Evolutionary conservation across 2,329 filamentous ascomycete genomes (phyloP), one percentile per base, ranked within the genome.

Genomic region (Stachybotrys echinatus): DNA sequence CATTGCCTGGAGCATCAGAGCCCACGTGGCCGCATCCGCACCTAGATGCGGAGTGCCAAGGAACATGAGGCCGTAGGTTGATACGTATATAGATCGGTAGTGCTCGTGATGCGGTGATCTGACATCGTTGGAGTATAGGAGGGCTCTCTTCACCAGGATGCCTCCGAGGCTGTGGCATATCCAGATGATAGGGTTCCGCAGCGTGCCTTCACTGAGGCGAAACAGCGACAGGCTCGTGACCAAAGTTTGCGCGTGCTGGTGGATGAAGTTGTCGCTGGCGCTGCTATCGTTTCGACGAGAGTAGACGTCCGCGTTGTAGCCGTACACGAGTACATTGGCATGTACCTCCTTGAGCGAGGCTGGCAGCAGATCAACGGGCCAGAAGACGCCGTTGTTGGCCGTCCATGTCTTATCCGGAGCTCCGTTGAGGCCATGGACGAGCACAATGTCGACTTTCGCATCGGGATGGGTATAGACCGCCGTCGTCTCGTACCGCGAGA

Each of bases 1-100:
- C 73, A 90, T 86, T 54, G 76, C 79, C 65, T 90, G 85, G 31
- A 90, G 69, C 49, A 87, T 70, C 12, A 77, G 68, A 0, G 81
- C 86, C 85, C 85, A 89, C 58, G 80, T 77, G 2, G 86, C 87
- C 2, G 84, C 68, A 54, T 84, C 83, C 2, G 85, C 83, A 8
- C 87, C 87, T 18, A 77, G 81, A 63, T 91, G 88, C 6, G 88
- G 88, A 14, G 88, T 92, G 14, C 87, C 88, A 23, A 92, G 74
- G 63, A 92, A 92, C 31, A 91, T 74, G 50, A 91, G 80, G 21
- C 83, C 88, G 60, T 85, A 91, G 0, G 88, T 91, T 1, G 85
- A 89, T 10, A 89, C 77, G 56, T 80, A 89, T 48, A 90, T 80
- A 12, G 84, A 85, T 19, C 85, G 79, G 34, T 83, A 75, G 49